These are phyloP conservation scores for Didymosphaeria variabile DNA, from an alignment of 2,329 filamentous ascomycete species.

Conservation along the genomic window DNA sequence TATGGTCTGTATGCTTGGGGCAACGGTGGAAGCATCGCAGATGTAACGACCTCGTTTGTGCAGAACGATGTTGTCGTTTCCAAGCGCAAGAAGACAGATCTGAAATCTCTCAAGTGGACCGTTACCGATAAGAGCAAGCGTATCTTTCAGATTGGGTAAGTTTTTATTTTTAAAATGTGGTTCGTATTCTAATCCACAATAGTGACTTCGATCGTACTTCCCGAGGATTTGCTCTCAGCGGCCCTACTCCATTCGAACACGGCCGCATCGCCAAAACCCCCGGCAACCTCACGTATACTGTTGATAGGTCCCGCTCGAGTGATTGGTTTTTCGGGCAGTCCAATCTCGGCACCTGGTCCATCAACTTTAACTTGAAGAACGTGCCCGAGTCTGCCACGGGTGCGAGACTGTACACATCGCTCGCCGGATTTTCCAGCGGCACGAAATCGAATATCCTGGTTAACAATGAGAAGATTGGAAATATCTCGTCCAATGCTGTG, in stretches of 20 bases:
- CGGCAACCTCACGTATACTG: slow-evolving; percentile 55
- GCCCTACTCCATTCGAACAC: slow-evolving; percentile 57
- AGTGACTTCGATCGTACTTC: slow-evolving; percentile 57
- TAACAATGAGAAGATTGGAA: slow-evolving; percentile 53
- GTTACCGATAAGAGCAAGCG: slow-evolving; percentile 47
- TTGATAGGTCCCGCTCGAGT: slow-evolving; percentile 44
- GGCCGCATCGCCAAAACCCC: slow-evolving; percentile 57
- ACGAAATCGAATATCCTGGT: slow-evolving; percentile 53
- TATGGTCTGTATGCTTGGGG: slow-evolving; percentile 63
- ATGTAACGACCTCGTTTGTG: slow-evolving; percentile 58
- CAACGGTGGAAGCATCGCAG: slow-evolving; percentile 55
- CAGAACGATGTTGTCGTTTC: slow-evolving; percentile 53
- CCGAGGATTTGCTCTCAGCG: slow-evolving; percentile 54
- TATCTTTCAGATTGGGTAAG: slow-evolving; percentile 59
- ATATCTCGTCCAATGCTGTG: slow-evolving; percentile 47
- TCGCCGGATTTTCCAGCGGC: slow-evolving; percentile 58
- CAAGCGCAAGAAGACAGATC: slow-evolving; percentile 45
- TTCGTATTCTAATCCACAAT: not conserved
- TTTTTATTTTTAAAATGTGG: not conserved
- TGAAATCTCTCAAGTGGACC: slow-evolving; percentile 55
- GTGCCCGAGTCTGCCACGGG: slow-evolving; percentile 21
- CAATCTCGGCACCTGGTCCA: slow-evolving; percentile 41
- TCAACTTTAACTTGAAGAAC: slow-evolving; percentile 44
- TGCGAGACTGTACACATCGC: slow-evolving; percentile 54
- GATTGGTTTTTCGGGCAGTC: slow-evolving; percentile 64